Base-by-base conservation (phyloP, 495 filamentous ascomycete genomes). In the Aspergillus avenaceus region DNA sequence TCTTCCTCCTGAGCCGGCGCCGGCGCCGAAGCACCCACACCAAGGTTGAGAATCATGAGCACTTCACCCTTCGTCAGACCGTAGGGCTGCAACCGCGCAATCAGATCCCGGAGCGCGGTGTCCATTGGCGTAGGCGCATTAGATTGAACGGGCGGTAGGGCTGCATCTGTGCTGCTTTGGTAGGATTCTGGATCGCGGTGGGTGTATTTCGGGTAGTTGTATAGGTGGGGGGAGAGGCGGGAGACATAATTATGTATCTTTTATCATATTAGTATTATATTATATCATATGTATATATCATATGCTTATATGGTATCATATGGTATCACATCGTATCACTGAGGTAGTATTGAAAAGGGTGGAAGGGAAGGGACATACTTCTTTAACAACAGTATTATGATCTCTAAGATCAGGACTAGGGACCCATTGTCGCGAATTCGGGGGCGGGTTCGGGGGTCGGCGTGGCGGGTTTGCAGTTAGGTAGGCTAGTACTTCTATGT, bases 31-130 rank as follows among this genome's bases (percentile, higher is more conserved):
- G 44, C 40, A 4, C 73, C 73, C n/a, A 76, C 50, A 0, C 73
- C 73, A 34, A 84, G 58, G 55, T 87, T 86, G 5, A 84, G 52
- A 28, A 86, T 80, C 80, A 83, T 85, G 6, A 87, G 59, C 9
- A 84, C 64, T 62, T 87, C 84, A 0, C 75, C 74, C 65, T 87
- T 86, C 19, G 76, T 80, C 29, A 84, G 60, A n/a, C 69, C 66
- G 48, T 69, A 82, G 0, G 73, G 71, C 40, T 69, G 62, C 8
- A 83, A 52, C 12, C 57, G 49, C 2, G 57, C 54, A 6, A 81
- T 57, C 5, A 83, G 65, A 2, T 65, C 65, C 13, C 64, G 61
- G 11, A 73, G 55, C 13, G 69, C 71, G 23, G 49, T 47, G 34
- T 74, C 71, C 49, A 74, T 62, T 2, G 70, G 61, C 11, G 66